A percentile compares a stretch with the other conserved stretches of the same genome.
Evolutionary conservation across 371 early-diverging fungal genomes (phyloP).

Genomic region (Neoconidiobolus thromboides): DNA sequence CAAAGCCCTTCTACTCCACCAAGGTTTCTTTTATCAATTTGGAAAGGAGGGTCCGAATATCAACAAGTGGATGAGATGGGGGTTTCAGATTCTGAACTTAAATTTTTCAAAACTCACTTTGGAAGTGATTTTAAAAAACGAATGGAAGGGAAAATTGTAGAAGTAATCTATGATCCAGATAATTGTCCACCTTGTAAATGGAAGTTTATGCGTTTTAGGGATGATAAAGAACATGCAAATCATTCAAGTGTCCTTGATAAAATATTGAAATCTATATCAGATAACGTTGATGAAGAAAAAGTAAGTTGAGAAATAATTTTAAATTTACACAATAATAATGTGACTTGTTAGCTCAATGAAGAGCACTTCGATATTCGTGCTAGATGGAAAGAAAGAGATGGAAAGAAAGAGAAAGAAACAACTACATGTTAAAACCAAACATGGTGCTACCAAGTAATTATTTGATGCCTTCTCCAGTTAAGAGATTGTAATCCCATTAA

Average conservation of each 20-base stretch:
- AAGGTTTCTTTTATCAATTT: constrained; percentile 26
- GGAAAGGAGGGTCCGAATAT: constrained; percentile 35
- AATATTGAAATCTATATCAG: constrained; percentile 52
- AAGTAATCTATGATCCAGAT: constrained; percentile 38
- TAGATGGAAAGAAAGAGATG: neutral
- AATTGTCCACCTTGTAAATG: constrained; percentile 28
- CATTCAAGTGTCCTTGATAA: constrained; percentile 43
- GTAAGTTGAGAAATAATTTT: constrained; percentile 13
- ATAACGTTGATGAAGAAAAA: constrained; percentile 49
- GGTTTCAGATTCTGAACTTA: constrained; percentile 38
- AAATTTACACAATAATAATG: neutral
- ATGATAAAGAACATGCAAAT: constrained; percentile 72
- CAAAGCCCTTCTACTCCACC: constrained; percentile 15
- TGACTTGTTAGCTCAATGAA: neutral
- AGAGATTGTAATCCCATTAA: too few species aligned
- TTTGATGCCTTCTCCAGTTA: too few species aligned
- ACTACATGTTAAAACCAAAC: too few species aligned
- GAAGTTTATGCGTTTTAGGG: constrained; percentile 69
- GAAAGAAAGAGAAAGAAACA: neutral
- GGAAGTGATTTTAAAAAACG: constrained; percentile 11
- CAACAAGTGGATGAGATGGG: constrained; percentile 28
- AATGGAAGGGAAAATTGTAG: constrained; percentile 44
- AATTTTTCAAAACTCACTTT: constrained; percentile 4
- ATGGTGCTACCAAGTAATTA: too few species aligned
- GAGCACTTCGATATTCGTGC: neutral